phyloP scores from a whole-genome alignment of 2,329 filamentous ascomycete species.

The Hymenoscyphus fraxineus region DNA sequence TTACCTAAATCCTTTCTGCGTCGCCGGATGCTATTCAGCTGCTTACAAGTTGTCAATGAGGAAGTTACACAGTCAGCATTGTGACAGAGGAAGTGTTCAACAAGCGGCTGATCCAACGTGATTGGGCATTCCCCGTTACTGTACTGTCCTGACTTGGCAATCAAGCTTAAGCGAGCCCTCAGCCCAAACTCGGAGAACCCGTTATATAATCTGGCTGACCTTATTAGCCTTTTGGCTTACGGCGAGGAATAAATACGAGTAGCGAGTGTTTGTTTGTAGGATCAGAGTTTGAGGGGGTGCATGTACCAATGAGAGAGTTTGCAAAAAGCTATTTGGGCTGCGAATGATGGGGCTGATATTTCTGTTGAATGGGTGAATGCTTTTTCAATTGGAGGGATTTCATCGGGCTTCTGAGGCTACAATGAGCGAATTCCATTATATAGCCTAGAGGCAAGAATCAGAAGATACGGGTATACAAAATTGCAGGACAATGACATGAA shows the following conservation, averaged over 20 bases:
- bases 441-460: no score
- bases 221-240: not conserved
- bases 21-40: not conserved
- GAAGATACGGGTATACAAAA: no score
- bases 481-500: no score
- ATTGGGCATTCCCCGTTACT: not conserved
- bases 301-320: not conserved
- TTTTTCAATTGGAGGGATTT: no score
- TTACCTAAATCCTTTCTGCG: not conserved
- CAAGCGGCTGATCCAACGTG: not conserved
- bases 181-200: not conserved
- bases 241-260: not conserved
- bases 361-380: not conserved
- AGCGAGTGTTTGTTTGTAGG: not conserved
- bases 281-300: not conserved
- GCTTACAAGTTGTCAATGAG: slow-evolving; percentile 1
- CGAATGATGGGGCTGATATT: not conserved
- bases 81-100: not conserved
- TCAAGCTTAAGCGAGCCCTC: not conserved
- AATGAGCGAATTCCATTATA: no score
- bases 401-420: no score
- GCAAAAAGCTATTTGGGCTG: not conserved
- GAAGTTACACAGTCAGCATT: not conserved
- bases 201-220: not conserved
- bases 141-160: not conserved